These are phyloP conservation scores for Datisca glomerata DNA, from an alignment of 306 rosid genomes.

Conservation along the genomic window DNA sequence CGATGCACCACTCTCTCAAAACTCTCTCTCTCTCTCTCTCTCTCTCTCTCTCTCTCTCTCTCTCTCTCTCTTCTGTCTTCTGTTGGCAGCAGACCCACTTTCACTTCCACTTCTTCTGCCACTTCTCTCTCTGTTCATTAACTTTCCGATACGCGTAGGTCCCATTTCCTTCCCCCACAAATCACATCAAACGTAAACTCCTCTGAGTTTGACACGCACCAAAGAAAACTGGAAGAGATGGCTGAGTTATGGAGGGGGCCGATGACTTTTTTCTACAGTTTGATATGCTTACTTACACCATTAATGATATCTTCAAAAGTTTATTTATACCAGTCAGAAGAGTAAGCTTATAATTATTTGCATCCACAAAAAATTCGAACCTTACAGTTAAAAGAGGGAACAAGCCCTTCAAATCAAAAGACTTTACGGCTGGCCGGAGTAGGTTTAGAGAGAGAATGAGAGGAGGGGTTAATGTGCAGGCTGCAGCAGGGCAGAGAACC, in stretches of 20 bases:
- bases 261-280: too few relatives aligned
- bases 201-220: slow-evolving; percentile 9
- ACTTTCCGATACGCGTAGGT: slow-evolving; percentile 13
- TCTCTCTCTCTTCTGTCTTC: background rate
- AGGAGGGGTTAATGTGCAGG: slow-evolving; percentile 7
- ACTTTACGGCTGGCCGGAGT: too few relatives aligned
- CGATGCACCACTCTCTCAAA: slow-evolving; percentile 19
- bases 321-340: too few relatives aligned
- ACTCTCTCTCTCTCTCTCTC: background rate
- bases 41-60: background rate
- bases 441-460: background rate
- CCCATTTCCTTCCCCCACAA: slow-evolving; percentile 16
- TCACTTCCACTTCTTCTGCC: background rate
- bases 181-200: slow-evolving; percentile 34
- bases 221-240: background rate
- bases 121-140: background rate
- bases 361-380: too few relatives aligned
- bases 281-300: too few relatives aligned
- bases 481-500: too few relatives aligned
- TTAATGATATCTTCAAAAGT: too few relatives aligned
- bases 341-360: too few relatives aligned
- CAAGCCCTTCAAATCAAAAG: too few relatives aligned
- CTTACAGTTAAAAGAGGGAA: too few relatives aligned
- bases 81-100: background rate
- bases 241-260: too few relatives aligned